These are phyloP conservation scores for Brassica carinata DNA, from an alignment of 345 rosid genomes.

Conservation along the genomic window DNA sequence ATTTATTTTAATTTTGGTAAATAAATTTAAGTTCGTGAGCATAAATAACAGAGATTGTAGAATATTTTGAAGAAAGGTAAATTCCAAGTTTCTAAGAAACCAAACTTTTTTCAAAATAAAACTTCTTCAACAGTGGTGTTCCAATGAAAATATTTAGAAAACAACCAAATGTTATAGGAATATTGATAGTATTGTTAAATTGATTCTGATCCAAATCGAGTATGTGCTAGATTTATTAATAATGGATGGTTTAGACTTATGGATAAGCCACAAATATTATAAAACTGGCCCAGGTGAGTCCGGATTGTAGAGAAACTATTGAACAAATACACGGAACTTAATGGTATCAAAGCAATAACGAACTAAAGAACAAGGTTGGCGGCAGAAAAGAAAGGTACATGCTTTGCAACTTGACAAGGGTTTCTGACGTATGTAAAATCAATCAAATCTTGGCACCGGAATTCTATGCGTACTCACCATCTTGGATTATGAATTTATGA, in stretches of 20 bases:
- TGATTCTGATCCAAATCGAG: background rate
- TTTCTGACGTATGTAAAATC: constrained; percentile 17
- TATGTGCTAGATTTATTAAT: background rate
- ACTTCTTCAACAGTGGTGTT: background rate
- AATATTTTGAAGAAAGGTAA: background rate
- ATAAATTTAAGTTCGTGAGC: background rate
- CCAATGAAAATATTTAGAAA: background rate
- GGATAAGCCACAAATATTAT: background rate
- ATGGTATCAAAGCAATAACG: constrained; percentile 4
- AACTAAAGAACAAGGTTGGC: background rate
- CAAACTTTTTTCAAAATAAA: background rate
- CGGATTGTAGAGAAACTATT: background rate
- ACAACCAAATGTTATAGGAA: too few relatives aligned
- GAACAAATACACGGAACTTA: background rate
- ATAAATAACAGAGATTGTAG: background rate
- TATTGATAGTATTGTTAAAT: background rate
- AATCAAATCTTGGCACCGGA: constrained; percentile 19
- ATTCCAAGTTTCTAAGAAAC: background rate
- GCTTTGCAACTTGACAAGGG: constrained; percentile 21
- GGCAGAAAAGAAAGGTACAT: background rate
- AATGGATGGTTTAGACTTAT: background rate
- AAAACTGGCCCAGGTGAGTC: background rate
- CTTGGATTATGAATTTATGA: constrained; percentile 10
- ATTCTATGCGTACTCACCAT: constrained; percentile 19
- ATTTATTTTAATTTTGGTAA: background rate